A percentile compares a stretch with the other conserved stretches of the same genome.
Conservation (phyloP, 371 early-diverging fungal species). For the Scutellospora calospora region DNA sequence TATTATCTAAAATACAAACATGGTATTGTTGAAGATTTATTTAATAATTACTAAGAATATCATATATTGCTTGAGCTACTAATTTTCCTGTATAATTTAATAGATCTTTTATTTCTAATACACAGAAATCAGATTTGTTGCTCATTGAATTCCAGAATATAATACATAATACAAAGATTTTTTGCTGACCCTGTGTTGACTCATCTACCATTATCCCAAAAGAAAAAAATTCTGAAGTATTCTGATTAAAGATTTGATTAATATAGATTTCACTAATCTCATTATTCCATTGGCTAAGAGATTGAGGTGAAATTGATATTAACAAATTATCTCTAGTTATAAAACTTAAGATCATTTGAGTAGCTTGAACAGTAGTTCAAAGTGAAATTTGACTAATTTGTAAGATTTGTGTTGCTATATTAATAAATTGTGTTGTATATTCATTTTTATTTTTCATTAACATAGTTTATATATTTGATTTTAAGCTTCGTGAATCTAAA, state of each 20-base stretch:
- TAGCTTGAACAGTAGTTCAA: not conserved
- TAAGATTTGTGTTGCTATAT: not conserved
- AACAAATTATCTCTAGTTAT: not conserved
- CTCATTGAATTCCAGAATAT: not conserved
- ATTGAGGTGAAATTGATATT: not conserved
- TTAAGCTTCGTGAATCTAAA: not conserved
- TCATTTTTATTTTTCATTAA: not conserved
- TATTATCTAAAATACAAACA: not conserved
- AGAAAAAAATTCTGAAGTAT: too few relatives aligned
- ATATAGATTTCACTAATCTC: too few relatives aligned
- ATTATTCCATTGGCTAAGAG: not conserved
- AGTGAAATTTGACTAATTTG: not conserved
- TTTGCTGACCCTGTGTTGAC: not conserved
- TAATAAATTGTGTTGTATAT: too few relatives aligned
- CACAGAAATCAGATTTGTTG: not conserved
- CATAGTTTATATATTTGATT: too few relatives aligned
- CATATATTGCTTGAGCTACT: not conserved
- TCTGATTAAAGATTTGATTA: too few relatives aligned
- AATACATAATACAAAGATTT: not conserved
- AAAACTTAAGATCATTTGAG: not conserved
- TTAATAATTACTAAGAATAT: not conserved
- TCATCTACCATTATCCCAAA: too few relatives aligned
- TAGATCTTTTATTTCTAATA: not conserved
- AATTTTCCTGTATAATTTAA: not conserved
- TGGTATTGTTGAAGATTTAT: not conserved